Percentiles rank a stretch among this genome's conserved stretches.
phyloP scores from a whole-genome alignment of 345 rosid genomes.

The Pelargonium nanum region DNA sequence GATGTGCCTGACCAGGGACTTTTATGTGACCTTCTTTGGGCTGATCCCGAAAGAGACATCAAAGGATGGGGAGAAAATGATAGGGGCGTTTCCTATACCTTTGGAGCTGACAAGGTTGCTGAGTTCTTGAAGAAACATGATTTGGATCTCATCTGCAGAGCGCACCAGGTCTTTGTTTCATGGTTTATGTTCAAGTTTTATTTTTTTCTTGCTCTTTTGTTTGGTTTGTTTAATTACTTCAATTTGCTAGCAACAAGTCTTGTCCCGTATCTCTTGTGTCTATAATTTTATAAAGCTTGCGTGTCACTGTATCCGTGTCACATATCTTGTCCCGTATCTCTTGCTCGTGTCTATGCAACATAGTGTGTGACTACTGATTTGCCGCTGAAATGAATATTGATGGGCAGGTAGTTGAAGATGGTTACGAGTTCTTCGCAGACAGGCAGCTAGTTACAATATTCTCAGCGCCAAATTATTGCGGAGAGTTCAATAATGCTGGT shows the following conservation, averaged over 20 bases:
- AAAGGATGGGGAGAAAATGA: slow-evolving; percentile 46
- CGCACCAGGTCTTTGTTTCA: slow-evolving; percentile 32
- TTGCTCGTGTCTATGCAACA: neutral
- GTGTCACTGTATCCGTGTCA: no score
- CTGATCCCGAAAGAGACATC: slow-evolving; percentile 36
- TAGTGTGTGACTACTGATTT: no score
- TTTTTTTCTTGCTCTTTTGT: no score
- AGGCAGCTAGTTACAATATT: slow-evolving; percentile 41
- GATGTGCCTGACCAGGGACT: slow-evolving; percentile 42
- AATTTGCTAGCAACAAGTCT: no score
- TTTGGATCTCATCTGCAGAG: slow-evolving; percentile 40
- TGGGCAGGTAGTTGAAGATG: slow-evolving; percentile 40
- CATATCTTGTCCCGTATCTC: no score
- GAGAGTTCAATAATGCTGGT: slow-evolving; percentile 42
- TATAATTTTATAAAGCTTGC: no score
- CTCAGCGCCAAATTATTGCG: no score
- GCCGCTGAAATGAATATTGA: neutral
- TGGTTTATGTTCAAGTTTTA: no score
- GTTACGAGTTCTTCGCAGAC: slow-evolving; percentile 41
- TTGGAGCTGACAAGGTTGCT: slow-evolving; percentile 36
- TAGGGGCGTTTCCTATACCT: slow-evolving; percentile 40
- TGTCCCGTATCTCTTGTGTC: no score
- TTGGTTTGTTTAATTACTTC: no score
- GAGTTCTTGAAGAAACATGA: slow-evolving; percentile 40
- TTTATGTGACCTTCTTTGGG: slow-evolving; percentile 42